phyloP scores from a whole-genome alignment of 2,329 filamentous ascomycete species.

The Phoma herbarum region DNA sequence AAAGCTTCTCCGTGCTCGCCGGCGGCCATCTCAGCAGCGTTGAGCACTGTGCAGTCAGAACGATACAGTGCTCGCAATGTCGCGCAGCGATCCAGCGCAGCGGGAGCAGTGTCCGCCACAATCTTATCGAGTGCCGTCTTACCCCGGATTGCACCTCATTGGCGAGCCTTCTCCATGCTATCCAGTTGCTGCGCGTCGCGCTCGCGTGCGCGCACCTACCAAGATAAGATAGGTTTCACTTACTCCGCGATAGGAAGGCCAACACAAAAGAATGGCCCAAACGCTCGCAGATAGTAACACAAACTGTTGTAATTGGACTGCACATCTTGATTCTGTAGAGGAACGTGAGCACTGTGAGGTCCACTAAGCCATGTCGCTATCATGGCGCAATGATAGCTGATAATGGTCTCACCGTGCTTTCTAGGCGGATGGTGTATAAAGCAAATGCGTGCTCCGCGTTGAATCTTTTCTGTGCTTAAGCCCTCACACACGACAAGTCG shows the following conservation, averaged over 20 bases:
- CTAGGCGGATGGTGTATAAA: slow-evolving; percentile 31
- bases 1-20: slow-evolving; percentile 18
- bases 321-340: slow-evolving; percentile 26
- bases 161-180: slow-evolving; percentile 28
- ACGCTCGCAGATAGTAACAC: slow-evolving; percentile 29
- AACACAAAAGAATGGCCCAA: slow-evolving; percentile 20
- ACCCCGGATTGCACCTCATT: slow-evolving; percentile 22
- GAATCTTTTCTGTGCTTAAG: not conserved
- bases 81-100: slow-evolving; percentile 5
- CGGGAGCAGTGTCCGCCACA: slow-evolving; percentile 6
- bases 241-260: slow-evolving; percentile 50
- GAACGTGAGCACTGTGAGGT: slow-evolving; percentile 27
- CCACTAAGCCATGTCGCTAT: slow-evolving; percentile 47
- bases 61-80: not conserved
- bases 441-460: slow-evolving; percentile 11
- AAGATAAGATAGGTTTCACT: slow-evolving; percentile 45
- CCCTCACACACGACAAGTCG: not conserved
- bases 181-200: slow-evolving; percentile 37
- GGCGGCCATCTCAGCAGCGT: slow-evolving; percentile 14
- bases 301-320: slow-evolving; percentile 36
- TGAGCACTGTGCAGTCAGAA: slow-evolving; percentile 1
- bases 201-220: slow-evolving; percentile 29
- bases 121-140: slow-evolving; percentile 31
- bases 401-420: slow-evolving; percentile 37
- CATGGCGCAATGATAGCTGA: slow-evolving; percentile 50